Conservation (phyloP, 1,139 yeast genomes). For the Diutina neorugosa region DNA sequence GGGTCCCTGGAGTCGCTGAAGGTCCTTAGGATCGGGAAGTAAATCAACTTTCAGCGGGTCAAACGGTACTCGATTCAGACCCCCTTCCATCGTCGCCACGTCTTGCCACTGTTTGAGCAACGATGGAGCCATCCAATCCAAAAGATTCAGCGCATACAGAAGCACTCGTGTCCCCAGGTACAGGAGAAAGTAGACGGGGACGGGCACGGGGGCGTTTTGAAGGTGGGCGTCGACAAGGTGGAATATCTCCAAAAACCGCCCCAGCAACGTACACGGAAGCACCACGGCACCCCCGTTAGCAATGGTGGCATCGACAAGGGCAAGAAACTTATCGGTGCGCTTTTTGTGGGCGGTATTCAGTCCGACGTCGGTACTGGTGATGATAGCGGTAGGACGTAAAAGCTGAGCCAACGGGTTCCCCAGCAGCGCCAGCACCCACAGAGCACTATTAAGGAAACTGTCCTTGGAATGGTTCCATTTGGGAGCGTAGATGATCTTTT, state of each 20-base stretch:
- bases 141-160: conserved; percentile 74
- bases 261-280: conserved; percentile 75
- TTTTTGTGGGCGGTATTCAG: conserved; percentile 52
- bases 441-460: conserved; percentile 73
- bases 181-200: conserved; percentile 66
- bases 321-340: conserved; percentile 53
- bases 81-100: conserved; percentile 15
- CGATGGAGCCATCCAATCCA: conserved; percentile 90
- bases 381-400: conserved; percentile 71
- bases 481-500: conserved; percentile 76
- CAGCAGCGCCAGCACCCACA: conserved; percentile 35
- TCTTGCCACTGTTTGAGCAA: conserved; percentile 74
- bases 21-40: conserved; percentile 43
- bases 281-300: conserved; percentile 66
- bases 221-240: conserved; percentile 55
- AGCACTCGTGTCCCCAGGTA: conserved; percentile 72
- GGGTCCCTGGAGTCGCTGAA: conserved; percentile 50
- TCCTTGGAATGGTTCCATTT: conserved; percentile 94
- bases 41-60: conserved; percentile 54
- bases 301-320: conserved; percentile 53
- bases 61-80: conserved; percentile 48
- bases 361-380: conserved; percentile 68
- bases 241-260: conserved; percentile 70
- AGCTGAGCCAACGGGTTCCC: conserved; percentile 51
- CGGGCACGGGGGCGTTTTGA: conserved; percentile 15